Percentiles rank a stretch among this genome's conserved stretches.
These are phyloP conservation scores for Malania oleifera DNA, from an alignment of 164 flowering plant species.

Conservation along the genomic window DNA sequence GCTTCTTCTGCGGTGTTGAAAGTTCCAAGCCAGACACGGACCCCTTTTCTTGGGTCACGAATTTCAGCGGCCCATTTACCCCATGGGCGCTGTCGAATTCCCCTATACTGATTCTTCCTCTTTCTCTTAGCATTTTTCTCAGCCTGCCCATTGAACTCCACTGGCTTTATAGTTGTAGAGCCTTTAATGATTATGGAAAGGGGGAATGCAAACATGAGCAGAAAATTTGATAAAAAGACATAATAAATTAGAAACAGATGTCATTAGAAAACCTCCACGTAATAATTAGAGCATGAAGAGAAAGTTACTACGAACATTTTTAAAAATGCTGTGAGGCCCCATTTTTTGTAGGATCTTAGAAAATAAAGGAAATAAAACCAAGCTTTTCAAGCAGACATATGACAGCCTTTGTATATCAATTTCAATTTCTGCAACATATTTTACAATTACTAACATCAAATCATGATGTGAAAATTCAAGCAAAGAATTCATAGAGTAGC, in stretches of 20 bases:
- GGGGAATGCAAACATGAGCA: neutral
- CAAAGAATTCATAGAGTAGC: too few species aligned
- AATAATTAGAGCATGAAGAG: too few species aligned
- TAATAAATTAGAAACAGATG: neutral
- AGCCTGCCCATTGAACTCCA: conserved; percentile 50
- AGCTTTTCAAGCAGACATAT: too few species aligned
- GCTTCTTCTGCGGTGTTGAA: conserved; percentile 99
- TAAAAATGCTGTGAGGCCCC: too few species aligned
- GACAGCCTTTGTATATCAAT: too few species aligned
- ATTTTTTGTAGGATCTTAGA: too few species aligned
- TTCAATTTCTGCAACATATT: too few species aligned
- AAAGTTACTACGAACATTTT: too few species aligned
- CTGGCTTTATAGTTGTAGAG: conserved; percentile 29
- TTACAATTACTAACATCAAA: too few species aligned
- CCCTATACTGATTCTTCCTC: conserved; percentile 94
- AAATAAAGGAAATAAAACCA: too few species aligned
- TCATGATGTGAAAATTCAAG: too few species aligned
- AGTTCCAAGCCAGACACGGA: conserved; percentile 97
- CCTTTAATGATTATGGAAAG: conserved; percentile 19
- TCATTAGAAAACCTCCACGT: neutral
- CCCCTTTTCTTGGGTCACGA: conserved; percentile 93
- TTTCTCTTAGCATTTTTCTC: conserved; percentile 77
- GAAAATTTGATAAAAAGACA: neutral
- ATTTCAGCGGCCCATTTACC: conserved; percentile 99
- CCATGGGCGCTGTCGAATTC: conserved; percentile 98